Percentiles rank a stretch among this genome's conserved stretches.
These are phyloP conservation scores for Ustilago bromivora DNA, from an alignment of 1,284 basidiomycete genomes.

Conservation along the genomic window DNA sequence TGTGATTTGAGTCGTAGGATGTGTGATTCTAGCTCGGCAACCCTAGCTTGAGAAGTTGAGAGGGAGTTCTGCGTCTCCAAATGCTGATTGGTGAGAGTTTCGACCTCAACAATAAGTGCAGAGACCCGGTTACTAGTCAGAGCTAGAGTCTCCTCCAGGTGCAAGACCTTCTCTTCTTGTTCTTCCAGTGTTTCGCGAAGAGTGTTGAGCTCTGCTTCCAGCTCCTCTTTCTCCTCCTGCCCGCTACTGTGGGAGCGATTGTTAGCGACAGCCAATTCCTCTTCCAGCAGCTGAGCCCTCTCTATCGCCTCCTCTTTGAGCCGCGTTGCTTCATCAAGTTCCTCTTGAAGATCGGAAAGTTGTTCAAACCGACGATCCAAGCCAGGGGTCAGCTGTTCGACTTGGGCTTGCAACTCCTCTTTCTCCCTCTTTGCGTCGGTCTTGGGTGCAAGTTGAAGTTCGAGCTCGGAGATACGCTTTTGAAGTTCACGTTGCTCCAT, in stretches of 20 bases:
- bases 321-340: slow-evolving; percentile 5
- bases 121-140: slow-evolving; percentile 17
- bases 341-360: slow-evolving; percentile 24
- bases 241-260: neutral
- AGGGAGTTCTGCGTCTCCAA: neutral
- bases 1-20: slow-evolving; percentile 18
- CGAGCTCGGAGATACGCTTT: slow-evolving; percentile 10
- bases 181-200: slow-evolving; percentile 9
- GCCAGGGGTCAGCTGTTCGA: slow-evolving; percentile 22
- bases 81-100: slow-evolving; percentile 4
- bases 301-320: slow-evolving; percentile 9
- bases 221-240: neutral
- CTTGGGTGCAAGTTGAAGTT: slow-evolving; percentile 11
- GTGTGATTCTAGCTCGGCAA: slow-evolving; percentile 12
- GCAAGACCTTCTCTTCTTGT: slow-evolving; percentile 6
- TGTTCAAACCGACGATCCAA: slow-evolving; percentile 38
- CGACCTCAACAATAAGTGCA: slow-evolving; percentile 5
- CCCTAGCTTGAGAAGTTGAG: neutral
- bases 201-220: slow-evolving; percentile 11
- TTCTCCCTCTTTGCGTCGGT: neutral
- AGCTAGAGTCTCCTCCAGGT: slow-evolving; percentile 32
- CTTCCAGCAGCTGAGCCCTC: slow-evolving; percentile 9
- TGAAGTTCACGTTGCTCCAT: slow-evolving; percentile 30
- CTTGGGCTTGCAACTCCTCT: neutral
- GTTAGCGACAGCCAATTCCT: slow-evolving; percentile 14